phyloP scores from a whole-genome alignment of 1,139 yeast genomes.

The Protomyces arabidopsidicola region DNA sequence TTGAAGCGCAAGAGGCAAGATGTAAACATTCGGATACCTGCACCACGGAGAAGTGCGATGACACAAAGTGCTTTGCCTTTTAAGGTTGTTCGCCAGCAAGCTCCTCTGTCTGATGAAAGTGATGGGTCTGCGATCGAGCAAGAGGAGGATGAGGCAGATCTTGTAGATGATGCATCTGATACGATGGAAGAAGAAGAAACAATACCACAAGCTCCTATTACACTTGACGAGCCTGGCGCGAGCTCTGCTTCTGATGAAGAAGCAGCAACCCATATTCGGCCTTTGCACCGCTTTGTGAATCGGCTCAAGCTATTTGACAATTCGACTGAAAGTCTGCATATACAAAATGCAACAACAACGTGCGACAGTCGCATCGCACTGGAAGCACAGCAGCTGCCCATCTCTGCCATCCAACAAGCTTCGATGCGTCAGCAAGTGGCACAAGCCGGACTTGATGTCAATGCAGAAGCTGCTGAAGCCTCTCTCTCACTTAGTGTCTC shows the following conservation, averaged over 20 bases:
- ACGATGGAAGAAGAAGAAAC: background rate
- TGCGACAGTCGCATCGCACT: background rate
- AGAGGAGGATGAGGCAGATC: background rate
- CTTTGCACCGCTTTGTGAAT: conserved; percentile 5
- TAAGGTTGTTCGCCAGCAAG: background rate
- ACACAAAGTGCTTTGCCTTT: background rate
- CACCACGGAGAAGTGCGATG: background rate
- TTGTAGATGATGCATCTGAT: background rate
- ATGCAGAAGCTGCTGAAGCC: conserved; percentile 50
- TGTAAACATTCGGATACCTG: background rate
- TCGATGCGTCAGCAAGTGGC: background rate
- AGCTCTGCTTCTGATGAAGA: background rate
- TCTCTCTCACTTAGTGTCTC: conserved; percentile 53
- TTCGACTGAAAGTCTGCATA: background rate
- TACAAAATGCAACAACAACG: background rate
- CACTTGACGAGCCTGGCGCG: background rate
- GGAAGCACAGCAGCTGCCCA: background rate
- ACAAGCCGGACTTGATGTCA: conserved; percentile 29
- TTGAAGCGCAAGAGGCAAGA: background rate
- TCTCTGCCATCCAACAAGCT: background rate
- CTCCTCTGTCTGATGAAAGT: too few relatives aligned
- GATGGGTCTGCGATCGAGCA: too few relatives aligned
- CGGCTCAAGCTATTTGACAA: conserved; percentile 14
- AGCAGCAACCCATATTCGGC: background rate
- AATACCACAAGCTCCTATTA: background rate